Evolutionary conservation across 106 monocot genomes (phyloP).

Genomic region (Xerophyta viscosa): DNA sequence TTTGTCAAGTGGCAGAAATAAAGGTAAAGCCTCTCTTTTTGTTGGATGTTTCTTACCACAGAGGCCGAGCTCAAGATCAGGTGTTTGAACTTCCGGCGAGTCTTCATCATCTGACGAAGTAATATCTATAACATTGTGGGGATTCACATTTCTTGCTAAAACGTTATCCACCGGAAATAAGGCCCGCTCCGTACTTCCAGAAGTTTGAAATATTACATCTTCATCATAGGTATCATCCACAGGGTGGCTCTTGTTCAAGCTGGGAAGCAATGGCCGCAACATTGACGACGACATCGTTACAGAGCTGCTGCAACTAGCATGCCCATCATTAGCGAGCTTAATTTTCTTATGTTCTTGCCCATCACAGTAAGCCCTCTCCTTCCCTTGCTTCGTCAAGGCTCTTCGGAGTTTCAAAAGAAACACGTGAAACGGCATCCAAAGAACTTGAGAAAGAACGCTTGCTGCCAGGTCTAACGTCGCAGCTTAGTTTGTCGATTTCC

Average conservation of each 20-base stretch:
- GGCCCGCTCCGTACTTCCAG: slow-evolving; percentile 9
- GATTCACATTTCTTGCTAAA: slow-evolving; percentile 3
- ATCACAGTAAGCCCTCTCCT: slow-evolving; percentile 5
- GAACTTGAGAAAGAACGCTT: slow-evolving; percentile 16
- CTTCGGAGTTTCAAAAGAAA: slow-evolving; percentile 10
- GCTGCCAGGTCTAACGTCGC: slow-evolving; percentile 7
- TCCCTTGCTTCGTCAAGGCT: background rate
- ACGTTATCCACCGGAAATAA: slow-evolving; percentile 28
- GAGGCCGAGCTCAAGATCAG: slow-evolving; percentile 57
- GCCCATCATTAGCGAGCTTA: slow-evolving; percentile 11
- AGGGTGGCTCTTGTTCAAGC: slow-evolving; percentile 4
- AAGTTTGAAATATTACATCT: background rate
- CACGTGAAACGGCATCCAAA: slow-evolving; percentile 1
- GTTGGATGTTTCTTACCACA: slow-evolving; percentile 22
- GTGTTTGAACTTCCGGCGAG: slow-evolving; percentile 7
- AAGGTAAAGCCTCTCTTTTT: slow-evolving; percentile 9
- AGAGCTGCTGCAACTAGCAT: slow-evolving; percentile 1
- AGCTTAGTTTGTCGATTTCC: background rate
- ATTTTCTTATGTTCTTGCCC: slow-evolving; percentile 25
- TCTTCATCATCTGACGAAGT: slow-evolving; percentile 39
- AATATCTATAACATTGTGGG: slow-evolving; percentile 15
- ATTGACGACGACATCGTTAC: slow-evolving; percentile 18
- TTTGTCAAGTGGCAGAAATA: slow-evolving; percentile 8
- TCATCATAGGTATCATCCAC: background rate
- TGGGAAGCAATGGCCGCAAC: slow-evolving; percentile 25